phyloP scores from a whole-genome alignment of 805 yeast species.

The Ogataea minuta region DNA sequence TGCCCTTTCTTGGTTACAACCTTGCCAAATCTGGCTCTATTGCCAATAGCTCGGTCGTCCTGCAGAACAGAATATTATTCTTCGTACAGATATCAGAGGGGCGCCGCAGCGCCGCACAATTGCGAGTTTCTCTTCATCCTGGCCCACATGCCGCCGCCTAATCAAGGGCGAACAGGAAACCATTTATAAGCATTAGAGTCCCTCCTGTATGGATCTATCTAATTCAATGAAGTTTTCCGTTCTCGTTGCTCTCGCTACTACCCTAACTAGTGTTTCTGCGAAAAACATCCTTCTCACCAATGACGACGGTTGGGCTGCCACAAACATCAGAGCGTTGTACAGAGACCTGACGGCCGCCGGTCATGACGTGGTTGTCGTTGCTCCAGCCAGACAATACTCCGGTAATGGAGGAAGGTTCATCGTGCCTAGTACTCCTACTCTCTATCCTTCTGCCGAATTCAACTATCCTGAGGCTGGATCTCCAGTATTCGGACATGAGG shows the following conservation, averaged over 20 bases:
- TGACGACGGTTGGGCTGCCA: conserved; percentile 57
- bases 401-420: conserved; percentile 57
- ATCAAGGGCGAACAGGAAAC: neutral
- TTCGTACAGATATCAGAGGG: too few relatives aligned
- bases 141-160: too few relatives aligned
- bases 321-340: conserved; percentile 57
- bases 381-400: conserved; percentile 50
- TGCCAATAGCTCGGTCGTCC: too few relatives aligned
- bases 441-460: conserved; percentile 47
- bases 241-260: conserved; percentile 10
- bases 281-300: conserved; percentile 50
- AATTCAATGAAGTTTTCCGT: conserved; percentile 11
- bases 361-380: conserved; percentile 47
- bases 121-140: too few relatives aligned
- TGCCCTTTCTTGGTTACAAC: too few relatives aligned
- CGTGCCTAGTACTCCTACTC: conserved; percentile 38
- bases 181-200: conserved; percentile 3
- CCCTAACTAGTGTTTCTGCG: conserved; percentile 23
- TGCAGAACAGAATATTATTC: too few relatives aligned
- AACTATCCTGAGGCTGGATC: conserved; percentile 45
- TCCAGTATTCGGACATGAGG: conserved; percentile 57
- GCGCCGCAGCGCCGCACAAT: too few relatives aligned
- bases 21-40: too few relatives aligned
- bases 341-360: conserved; percentile 46
- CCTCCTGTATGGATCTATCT: conserved; percentile 7